Base-by-base conservation (phyloP, 352 stramenopile species). In the Lagenidium sp. region DNA sequence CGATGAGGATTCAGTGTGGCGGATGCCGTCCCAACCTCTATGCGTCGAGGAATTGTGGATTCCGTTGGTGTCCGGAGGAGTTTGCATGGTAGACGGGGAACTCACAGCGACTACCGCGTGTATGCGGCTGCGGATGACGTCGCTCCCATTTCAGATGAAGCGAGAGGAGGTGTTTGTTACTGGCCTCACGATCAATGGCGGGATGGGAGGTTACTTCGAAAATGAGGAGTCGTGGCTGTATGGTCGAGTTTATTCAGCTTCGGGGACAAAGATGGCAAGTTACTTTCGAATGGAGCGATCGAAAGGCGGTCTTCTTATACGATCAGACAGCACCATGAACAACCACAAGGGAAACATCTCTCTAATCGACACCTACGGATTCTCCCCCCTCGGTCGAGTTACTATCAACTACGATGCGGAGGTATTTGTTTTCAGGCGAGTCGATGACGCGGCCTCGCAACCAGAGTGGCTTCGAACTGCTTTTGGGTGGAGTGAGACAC, bases 1-100 rank as follows among this genome's bases (percentile, higher is more conserved):
- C 42, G 65, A 64, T 15, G 65, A 87, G 11, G 63, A 79, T 38
- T 89, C 76, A 12, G 56, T 36, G 11, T 91, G 75, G 72, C 50
- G 64, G 18, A 80, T 91, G 57, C 41, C 63, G 0, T 46, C 63
- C 21, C 80, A 93, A 35, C 77, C 79, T 0, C 44, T 86, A 26
- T 91, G 76, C 19, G 74, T 86, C 8, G 81, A 94, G 44, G 70
- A 91, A 36, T 53, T 83, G 21, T 91, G 78, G 78, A 44, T 89
- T 4, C 74, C 78, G 7, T 59, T 91, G 7, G 59, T 59, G 0
- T 2, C 52, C 47, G 7, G 61, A 63, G 19, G 43, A 63, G 18
- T 71, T 63, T 50, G 26, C 36, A 20, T 8, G 8, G 44, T 57
- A 8, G 42, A 63, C 23, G 55, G 55, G 3, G 41, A 38, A 11